A percentile compares a stretch with the other conserved stretches of the same genome.
Conservation (phyloP, 371 early-diverging fungal species). For the Gilbertella persicaria region DNA sequence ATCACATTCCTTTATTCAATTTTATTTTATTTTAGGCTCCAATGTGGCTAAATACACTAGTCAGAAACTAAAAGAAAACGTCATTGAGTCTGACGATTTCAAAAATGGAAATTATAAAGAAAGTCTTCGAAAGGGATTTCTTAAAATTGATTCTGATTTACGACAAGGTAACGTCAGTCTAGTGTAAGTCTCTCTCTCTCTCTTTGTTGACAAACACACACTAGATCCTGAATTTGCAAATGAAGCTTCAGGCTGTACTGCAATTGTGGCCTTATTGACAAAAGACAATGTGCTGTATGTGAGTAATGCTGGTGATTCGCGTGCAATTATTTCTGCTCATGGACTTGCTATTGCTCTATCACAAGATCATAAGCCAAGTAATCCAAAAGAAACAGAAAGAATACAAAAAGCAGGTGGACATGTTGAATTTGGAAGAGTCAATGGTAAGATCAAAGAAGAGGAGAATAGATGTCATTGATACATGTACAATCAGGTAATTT, state of each 20-base stretch:
- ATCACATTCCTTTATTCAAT: not conserved
- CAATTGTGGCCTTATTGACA: conserved; percentile 84
- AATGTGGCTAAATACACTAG: conserved; percentile 88
- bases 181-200: not conserved
- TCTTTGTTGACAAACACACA: too few relatives aligned
- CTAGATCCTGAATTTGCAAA: conserved; percentile 68
- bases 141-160: conserved; percentile 81
- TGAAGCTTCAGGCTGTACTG: conserved; percentile 95
- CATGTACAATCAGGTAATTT: too few relatives aligned
- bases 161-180: conserved; percentile 52
- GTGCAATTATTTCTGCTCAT: conserved; percentile 76
- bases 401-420: conserved; percentile 91
- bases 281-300: conserved; percentile 52
- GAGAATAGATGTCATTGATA: too few relatives aligned
- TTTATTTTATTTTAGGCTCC: conserved; percentile 44
- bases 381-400: conserved; percentile 75
- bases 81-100: conserved; percentile 69
- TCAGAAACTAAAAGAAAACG: conserved; percentile 65
- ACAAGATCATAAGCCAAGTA: conserved; percentile 93
- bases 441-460: conserved; percentile 74
- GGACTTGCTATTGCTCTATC: conserved; percentile 82
- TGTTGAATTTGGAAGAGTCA: conserved; percentile 95
- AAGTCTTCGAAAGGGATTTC: conserved; percentile 80
- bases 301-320: conserved; percentile 96
- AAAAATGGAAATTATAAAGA: conserved; percentile 58